These are phyloP conservation scores for Pseudomonodictys pantanalensis DNA, from an alignment of 495 filamentous ascomycete species.

Conservation along the genomic window DNA sequence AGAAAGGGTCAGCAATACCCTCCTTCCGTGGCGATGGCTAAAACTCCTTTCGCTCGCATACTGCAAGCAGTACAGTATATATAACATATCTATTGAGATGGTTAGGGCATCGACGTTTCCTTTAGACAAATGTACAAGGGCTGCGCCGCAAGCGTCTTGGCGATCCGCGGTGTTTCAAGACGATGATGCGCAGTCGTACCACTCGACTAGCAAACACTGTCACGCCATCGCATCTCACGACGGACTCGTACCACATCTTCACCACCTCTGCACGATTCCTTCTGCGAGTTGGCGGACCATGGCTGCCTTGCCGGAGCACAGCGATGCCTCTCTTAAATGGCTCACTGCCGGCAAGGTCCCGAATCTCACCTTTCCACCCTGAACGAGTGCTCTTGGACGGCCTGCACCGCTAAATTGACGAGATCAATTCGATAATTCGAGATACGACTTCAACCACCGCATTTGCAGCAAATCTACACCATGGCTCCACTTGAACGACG, in stretches of 20 bases:
- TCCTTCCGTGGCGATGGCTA: too few relatives aligned
- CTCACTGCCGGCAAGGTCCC: neutral
- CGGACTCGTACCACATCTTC: too few relatives aligned
- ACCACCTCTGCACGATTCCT: neutral
- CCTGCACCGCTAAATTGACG: neutral
- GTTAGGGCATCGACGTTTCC: too few relatives aligned
- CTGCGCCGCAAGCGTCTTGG: too few relatives aligned
- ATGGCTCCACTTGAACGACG: constrained; percentile 1
- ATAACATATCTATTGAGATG: too few relatives aligned
- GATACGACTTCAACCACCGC: neutral
- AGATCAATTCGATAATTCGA: neutral
- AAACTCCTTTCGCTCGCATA: too few relatives aligned
- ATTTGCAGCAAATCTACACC: neutral
- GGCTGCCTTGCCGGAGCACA: neutral
- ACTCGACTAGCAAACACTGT: neutral
- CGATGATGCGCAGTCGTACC: neutral
- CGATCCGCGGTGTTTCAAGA: neutral
- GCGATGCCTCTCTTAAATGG: neutral
- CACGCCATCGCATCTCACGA: neutral
- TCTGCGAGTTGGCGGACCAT: neutral
- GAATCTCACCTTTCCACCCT: neutral
- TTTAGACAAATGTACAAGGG: too few relatives aligned
- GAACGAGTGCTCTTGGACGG: neutral
- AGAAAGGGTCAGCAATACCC: too few relatives aligned
- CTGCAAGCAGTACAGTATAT: too few relatives aligned